Percentiles rank a stretch among this genome's conserved stretches.
Evolutionary conservation across 2,329 filamentous ascomycete genomes (phyloP).

Genomic region (Diaporthe helianthi): DNA sequence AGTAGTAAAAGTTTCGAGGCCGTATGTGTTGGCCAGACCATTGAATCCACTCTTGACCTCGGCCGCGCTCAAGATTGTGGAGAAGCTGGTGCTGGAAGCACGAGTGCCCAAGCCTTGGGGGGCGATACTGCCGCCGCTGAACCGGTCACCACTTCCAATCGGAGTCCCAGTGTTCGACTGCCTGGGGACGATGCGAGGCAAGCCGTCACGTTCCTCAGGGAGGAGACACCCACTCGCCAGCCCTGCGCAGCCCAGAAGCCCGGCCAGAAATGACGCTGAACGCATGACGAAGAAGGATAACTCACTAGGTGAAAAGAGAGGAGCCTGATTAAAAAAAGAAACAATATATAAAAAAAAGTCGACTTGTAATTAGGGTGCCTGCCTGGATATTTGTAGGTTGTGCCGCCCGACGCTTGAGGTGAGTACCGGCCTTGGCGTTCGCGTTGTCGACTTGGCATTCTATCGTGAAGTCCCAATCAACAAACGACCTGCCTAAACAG

Average conservation of each 20-base stretch:
- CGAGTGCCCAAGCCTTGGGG: constrained; percentile 49
- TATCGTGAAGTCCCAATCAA: constrained; percentile 11
- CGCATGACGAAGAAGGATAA: constrained; percentile 9
- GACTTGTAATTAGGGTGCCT: not conserved
- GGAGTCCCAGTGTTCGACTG: constrained; percentile 40
- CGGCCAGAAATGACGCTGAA: constrained; percentile 18
- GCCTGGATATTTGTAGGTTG: constrained; percentile 1
- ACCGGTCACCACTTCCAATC: constrained; percentile 52
- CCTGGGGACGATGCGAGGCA: constrained; percentile 29
- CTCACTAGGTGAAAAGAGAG: not conserved
- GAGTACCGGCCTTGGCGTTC: constrained; percentile 19
- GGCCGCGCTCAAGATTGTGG: constrained; percentile 52
- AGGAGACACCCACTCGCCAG: constrained; percentile 44
- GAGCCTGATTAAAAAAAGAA: not conserved
- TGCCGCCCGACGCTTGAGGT: constrained; percentile 7
- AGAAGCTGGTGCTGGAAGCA: constrained; percentile 45
- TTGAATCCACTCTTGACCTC: constrained; percentile 54
- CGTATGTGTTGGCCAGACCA: constrained; percentile 49
- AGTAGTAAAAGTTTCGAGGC: constrained; percentile 49
- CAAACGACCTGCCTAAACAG: constrained; percentile 24
- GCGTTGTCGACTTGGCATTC: constrained; percentile 21
- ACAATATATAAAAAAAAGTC: no score
- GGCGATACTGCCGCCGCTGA: constrained; percentile 47
- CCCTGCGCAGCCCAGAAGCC: constrained; percentile 17
- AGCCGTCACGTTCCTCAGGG: constrained; percentile 44